phyloP scores from a whole-genome alignment of 2,329 filamentous ascomycete genomes.

The Chrysosporium keratinophilum region DNA sequence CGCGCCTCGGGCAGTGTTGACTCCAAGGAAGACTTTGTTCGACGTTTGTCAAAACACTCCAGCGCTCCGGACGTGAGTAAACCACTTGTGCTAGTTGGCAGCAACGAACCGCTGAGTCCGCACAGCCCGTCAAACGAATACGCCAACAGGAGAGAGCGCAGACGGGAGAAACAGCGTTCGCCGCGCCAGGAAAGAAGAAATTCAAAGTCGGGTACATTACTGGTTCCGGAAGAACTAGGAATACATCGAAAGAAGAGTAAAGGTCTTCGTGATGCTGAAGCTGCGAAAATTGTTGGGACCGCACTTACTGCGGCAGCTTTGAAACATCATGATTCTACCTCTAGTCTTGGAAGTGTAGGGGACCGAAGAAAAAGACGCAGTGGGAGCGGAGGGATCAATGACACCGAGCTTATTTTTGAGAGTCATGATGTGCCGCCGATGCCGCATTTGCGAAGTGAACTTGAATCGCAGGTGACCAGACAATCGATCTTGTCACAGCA shows the following conservation, averaged over 20 bases:
- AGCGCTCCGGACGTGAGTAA: constrained; percentile 52
- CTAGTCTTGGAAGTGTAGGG: constrained; percentile 40
- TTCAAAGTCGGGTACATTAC: constrained; percentile 39
- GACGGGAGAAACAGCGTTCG: constrained; percentile 43
- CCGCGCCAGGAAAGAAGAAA: constrained; percentile 38
- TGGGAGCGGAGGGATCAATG: constrained; percentile 37
- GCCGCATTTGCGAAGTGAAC: constrained; percentile 69
- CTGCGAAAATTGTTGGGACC: constrained; percentile 46
- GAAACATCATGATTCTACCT: constrained; percentile 54
- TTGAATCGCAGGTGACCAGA: constrained; percentile 77
- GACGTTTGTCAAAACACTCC: constrained; percentile 46
- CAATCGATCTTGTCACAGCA: constrained; percentile 77
- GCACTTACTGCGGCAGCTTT: constrained; percentile 53
- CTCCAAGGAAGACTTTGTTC: constrained; percentile 45
- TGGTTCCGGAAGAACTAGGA: constrained; percentile 43
- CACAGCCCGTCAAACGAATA: constrained; percentile 23
- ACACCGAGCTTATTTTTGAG: constrained; percentile 45
- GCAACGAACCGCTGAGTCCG: constrained; percentile 33
- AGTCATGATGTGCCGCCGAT: constrained; percentile 62
- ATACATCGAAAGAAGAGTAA: constrained; percentile 46
- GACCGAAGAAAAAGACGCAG: constrained; percentile 38
- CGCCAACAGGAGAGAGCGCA: constrained; percentile 43
- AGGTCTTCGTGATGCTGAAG: constrained; percentile 45
- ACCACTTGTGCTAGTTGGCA: constrained; percentile 51
- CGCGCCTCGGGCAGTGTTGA: constrained; percentile 47